These are phyloP conservation scores for Hydrangea macrophylla DNA, from an alignment of 148 eudicot genomes.

Conservation along the genomic window DNA sequence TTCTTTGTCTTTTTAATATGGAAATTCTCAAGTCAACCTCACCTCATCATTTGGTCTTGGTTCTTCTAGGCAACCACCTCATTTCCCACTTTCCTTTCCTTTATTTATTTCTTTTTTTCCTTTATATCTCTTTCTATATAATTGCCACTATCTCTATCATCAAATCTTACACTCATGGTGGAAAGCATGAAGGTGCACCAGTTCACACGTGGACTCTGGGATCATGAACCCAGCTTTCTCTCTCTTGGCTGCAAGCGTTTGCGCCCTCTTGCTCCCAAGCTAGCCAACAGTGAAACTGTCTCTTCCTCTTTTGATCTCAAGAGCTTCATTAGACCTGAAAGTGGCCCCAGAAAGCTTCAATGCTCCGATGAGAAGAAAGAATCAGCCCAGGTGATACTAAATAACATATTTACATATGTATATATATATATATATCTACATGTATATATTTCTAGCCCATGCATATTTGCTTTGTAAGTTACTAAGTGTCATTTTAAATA, in stretches of 20 bases:
- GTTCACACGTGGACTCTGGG: slow-evolving; percentile 80
- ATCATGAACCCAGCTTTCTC: slow-evolving; percentile 62
- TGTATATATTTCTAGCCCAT: no score
- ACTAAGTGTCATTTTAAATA: no score
- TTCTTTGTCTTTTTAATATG: slow-evolving; percentile 34
- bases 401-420: no score
- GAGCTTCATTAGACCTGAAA: slow-evolving; percentile 79
- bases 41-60: slow-evolving; percentile 98
- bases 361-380: slow-evolving; percentile 37
- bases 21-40: slow-evolving; percentile 92
- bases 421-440: no score
- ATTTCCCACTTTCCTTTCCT: slow-evolving; percentile 52
- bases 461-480: no score
- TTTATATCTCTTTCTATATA: slow-evolving; percentile 11
- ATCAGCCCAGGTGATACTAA: slow-evolving; percentile 31
- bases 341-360: slow-evolving; percentile 33
- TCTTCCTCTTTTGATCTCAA: slow-evolving; percentile 56
- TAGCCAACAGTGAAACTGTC: slow-evolving; percentile 13
- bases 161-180: slow-evolving; percentile 30
- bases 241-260: slow-evolving; percentile 77
- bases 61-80: slow-evolving; percentile 65
- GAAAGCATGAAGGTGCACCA: slow-evolving; percentile 86
- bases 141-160: slow-evolving; percentile 5
- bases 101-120: slow-evolving; percentile 12
- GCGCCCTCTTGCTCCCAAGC: slow-evolving; percentile 76